Evolutionary conservation across 1,284 basidiomycete species (phyloP).

Genomic region (Pseudozyma sp.): DNA sequence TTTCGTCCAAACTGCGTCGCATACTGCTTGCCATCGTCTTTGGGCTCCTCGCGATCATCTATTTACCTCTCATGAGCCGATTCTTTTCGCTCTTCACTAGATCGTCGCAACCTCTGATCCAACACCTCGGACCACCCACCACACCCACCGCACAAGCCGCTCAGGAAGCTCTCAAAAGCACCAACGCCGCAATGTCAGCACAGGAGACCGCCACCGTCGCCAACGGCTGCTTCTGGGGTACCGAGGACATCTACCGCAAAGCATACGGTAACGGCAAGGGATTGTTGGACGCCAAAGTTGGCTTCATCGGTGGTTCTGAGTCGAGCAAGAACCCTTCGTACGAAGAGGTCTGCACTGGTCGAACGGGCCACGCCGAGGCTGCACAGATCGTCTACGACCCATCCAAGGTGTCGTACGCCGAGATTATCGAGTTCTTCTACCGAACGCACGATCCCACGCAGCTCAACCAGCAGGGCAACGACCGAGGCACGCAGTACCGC

Average conservation of each 20-base stretch:
- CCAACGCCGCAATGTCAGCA: conserved; percentile 36
- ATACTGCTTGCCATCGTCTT: conserved; percentile 12
- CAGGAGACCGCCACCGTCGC: conserved; percentile 54
- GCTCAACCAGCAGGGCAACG: conserved; percentile 68
- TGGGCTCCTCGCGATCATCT: conserved; percentile 18
- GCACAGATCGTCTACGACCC: conserved; percentile 87
- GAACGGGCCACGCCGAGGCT: conserved; percentile 90
- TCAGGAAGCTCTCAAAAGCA: conserved; percentile 34
- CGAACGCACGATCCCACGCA: conserved; percentile 93
- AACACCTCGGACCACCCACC: conserved; percentile 48
- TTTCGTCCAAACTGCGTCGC: conserved; percentile 36
- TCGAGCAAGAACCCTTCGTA: conserved; percentile 73
- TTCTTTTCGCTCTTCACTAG: conserved; percentile 54
- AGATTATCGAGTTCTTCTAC: conserved; percentile 76
- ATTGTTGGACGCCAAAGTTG: conserved; percentile 59
- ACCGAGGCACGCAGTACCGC: conserved; percentile 78
- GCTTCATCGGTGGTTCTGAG: conserved; percentile 63
- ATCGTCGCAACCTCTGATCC: conserved; percentile 48
- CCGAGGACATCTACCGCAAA: conserved; percentile 64
- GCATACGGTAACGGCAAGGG: conserved; percentile 65
- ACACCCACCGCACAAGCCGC: conserved; percentile 48
- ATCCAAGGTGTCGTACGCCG: conserved; percentile 78
- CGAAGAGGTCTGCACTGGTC: conserved; percentile 77
- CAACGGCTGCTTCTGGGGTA: conserved; percentile 67
- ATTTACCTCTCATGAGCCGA: conserved; percentile 47